Conservation (phyloP, 2,329 filamentous ascomycete genomes). For the Diaporthe australafricana region DNA sequence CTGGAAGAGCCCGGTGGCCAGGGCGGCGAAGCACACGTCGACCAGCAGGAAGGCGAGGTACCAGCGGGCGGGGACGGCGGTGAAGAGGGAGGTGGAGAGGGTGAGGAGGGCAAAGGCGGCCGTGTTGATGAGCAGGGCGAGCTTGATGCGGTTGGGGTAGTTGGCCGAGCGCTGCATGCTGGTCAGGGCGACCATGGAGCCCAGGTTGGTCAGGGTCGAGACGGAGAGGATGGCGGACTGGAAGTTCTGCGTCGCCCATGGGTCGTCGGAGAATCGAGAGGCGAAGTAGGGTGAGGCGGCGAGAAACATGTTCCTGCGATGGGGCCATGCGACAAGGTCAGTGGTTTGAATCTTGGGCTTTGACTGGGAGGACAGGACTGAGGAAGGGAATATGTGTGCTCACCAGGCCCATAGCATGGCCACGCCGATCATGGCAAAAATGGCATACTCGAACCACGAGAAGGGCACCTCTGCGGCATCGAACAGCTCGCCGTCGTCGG, state of each 20-base stretch:
- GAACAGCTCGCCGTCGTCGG: constrained; percentile 43
- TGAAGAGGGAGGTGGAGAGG: constrained; percentile 79
- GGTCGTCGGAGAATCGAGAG: constrained; percentile 77
- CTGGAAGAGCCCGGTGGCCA: constrained; percentile 87
- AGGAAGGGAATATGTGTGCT: constrained; percentile 44
- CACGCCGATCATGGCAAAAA: constrained; percentile 87
- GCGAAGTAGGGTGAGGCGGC: constrained; percentile 95
- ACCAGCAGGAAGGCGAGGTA: constrained; percentile 87
- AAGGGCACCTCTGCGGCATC: constrained; percentile 65
- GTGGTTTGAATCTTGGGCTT: neutral
- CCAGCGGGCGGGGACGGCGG: constrained; percentile 67
- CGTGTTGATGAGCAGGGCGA: constrained; percentile 82
- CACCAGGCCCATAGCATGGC: constrained; percentile 99
- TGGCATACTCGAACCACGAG: constrained; percentile 86
- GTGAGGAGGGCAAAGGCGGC: constrained; percentile 81
- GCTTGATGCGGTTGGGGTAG: constrained; percentile 87
- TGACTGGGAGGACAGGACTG: constrained; percentile 23
- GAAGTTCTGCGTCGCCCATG: constrained; percentile 83
- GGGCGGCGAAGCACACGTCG: constrained; percentile 83
- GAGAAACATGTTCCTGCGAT: constrained; percentile 93
- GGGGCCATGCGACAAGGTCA: neutral
- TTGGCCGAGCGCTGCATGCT: constrained; percentile 85
- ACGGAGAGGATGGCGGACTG: constrained; percentile 90
- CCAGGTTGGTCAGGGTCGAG: constrained; percentile 85
- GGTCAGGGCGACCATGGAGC: constrained; percentile 79